A percentile compares a stretch with the other conserved stretches of the same genome.
Evolutionary conservation across 345 rosid species (phyloP).

Genomic region (Bruguiera gymnorhiza): DNA sequence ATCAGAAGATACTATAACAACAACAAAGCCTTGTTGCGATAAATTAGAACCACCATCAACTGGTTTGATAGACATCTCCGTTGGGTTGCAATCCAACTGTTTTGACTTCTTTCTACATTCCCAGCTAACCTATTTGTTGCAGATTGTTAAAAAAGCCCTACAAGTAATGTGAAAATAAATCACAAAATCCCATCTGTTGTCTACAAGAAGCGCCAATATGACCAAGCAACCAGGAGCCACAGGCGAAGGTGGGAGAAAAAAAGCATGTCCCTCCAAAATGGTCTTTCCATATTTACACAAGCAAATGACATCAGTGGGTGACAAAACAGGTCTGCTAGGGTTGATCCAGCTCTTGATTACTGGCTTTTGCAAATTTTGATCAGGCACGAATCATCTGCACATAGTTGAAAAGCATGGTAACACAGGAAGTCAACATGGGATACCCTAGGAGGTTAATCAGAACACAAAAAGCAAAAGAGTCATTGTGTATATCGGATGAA

Average conservation of each 20-base stretch:
- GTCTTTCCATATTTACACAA: conserved; percentile 29
- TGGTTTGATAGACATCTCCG: neutral
- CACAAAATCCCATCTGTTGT: conserved; percentile 9
- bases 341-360: conserved; percentile 7
- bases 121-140: neutral
- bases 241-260: conserved; percentile 1
- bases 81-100: neutral
- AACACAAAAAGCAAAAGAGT: neutral
- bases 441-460: neutral
- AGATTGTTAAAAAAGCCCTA: neutral
- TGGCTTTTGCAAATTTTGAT: conserved; percentile 14
- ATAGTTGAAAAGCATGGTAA: conserved; percentile 5
- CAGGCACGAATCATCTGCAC: conserved; percentile 44
- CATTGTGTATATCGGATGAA: neutral
- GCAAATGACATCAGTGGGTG: conserved; percentile 6
- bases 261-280: conserved; percentile 6
- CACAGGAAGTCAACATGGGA: neutral
- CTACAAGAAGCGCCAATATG: conserved; percentile 10
- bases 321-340: neutral
- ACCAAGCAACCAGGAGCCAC: conserved; percentile 15
- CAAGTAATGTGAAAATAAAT: conserved; percentile 7
- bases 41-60: too few relatives aligned
- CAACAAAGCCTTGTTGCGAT: too few relatives aligned
- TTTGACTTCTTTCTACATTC: neutral
- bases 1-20: too few relatives aligned